phyloP scores from a whole-genome alignment of 2,329 filamentous ascomycete species.

The Trichoderma citrinoviride region DNA sequence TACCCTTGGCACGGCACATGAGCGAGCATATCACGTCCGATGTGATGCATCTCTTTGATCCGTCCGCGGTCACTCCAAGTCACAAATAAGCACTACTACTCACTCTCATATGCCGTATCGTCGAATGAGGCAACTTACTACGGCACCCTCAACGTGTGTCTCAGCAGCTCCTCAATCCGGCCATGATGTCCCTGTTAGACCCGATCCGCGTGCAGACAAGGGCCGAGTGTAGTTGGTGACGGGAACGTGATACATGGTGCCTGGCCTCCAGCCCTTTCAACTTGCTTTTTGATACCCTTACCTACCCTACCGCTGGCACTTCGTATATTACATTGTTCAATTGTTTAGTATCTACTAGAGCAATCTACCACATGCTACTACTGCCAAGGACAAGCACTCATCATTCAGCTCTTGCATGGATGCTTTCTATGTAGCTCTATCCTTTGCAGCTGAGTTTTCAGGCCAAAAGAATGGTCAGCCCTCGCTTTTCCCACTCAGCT shows the following conservation, averaged over 20 bases:
- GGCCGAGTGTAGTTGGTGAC: neutral
- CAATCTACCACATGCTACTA: no score
- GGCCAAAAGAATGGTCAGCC: neutral
- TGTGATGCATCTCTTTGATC: neutral
- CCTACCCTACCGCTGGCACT: neutral
- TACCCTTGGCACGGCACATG: no score
- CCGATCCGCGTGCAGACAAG: constrained; percentile 17
- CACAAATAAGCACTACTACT: no score
- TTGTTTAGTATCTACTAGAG: neutral
- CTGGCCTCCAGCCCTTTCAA: neutral
- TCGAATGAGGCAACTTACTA: neutral
- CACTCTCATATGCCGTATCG: neutral
- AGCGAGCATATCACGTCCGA: neutral
- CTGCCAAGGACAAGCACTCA: no score
- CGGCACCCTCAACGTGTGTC: neutral
- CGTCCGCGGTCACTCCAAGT: no score
- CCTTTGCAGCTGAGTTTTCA: neutral
- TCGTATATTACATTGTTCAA: neutral
- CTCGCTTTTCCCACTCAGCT: neutral
- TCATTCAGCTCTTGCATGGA: no score
- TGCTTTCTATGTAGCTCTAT: neutral
- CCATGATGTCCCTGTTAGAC: constrained; percentile 12
- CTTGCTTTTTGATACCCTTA: neutral
- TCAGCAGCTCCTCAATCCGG: neutral
- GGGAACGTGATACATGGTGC: neutral